Evolutionary conservation across 768 basidiomycete species (phyloP).

Genomic region (Pluteus cervinus): DNA sequence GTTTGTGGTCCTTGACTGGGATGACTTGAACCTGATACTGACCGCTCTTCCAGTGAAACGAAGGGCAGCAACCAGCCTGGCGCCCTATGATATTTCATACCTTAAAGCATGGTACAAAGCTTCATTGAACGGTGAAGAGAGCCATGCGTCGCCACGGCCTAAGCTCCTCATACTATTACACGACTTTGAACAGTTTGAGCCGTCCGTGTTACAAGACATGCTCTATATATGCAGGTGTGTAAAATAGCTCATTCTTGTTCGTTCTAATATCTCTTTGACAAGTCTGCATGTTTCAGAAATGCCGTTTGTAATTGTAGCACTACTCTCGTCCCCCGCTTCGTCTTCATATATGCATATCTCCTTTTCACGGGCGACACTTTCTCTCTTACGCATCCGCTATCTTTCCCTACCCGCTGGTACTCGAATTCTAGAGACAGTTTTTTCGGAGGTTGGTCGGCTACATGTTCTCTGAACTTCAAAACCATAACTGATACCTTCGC

Average conservation of each 20-base stretch:
- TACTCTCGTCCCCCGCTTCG: conserved; percentile 49
- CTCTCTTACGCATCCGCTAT: conserved; percentile 48
- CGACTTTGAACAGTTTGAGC: conserved; percentile 71
- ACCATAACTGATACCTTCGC: conserved; percentile 3
- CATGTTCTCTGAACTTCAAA: too few relatives aligned
- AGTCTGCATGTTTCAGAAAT: conserved; percentile 50
- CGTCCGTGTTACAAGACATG: conserved; percentile 56
- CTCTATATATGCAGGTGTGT: conserved; percentile 66
- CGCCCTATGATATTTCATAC: conserved; percentile 54
- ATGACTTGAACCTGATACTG: not conserved
- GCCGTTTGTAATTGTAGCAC: conserved; percentile 61
- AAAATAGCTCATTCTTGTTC: not conserved
- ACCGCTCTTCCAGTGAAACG: conserved; percentile 31
- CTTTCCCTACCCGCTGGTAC: conserved; percentile 45
- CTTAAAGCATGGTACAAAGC: conserved; percentile 57
- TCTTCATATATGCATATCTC: conserved; percentile 53
- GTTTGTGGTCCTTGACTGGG: conserved; percentile 17
- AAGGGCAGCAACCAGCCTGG: conserved; percentile 44
- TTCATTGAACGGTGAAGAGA: conserved; percentile 2
- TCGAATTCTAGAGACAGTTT: conserved; percentile 43
- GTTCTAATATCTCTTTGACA: not conserved
- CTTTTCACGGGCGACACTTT: conserved; percentile 54
- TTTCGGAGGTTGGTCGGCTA: conserved; percentile 53
- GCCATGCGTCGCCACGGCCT: conserved; percentile 13
- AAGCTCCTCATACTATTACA: conserved; percentile 58